These are phyloP conservation scores for Zychaea mexicana DNA, from an alignment of 371 early-diverging fungal species.

Conservation along the genomic window DNA sequence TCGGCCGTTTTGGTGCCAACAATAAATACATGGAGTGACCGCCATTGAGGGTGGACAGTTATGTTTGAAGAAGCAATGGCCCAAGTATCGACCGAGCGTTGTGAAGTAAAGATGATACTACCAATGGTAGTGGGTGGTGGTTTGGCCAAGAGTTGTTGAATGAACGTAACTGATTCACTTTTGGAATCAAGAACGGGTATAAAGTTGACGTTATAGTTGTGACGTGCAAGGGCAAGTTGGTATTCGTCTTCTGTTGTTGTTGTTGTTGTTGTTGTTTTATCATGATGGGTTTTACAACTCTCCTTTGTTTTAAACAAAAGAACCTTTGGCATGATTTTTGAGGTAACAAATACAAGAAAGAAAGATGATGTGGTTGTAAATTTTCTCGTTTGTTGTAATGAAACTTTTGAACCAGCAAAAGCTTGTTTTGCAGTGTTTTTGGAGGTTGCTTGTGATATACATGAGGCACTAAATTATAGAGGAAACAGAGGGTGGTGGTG, in stretches of 20 bases:
- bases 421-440: too few species aligned
- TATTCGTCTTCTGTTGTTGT: constrained; percentile 26
- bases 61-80: background rate
- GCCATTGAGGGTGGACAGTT: constrained; percentile 21
- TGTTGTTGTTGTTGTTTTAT: constrained; percentile 15
- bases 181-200: constrained; percentile 42
- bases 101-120: constrained; percentile 43
- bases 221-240: background rate
- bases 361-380: too few species aligned
- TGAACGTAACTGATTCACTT: constrained; percentile 9
- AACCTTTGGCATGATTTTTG: too few species aligned
- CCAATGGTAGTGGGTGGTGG: constrained; percentile 22
- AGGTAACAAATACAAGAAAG: too few species aligned
- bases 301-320: background rate
- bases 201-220: constrained; percentile 26
- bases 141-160: constrained; percentile 15
- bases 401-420: background rate
- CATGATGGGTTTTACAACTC: too few species aligned
- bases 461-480: too few species aligned
- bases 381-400: background rate
- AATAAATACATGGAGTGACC: constrained; percentile 31
- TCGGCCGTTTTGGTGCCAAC: constrained; percentile 57
- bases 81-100: constrained; percentile 41
- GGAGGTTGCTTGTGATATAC: too few species aligned
- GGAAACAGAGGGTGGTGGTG: too few species aligned